These are phyloP conservation scores for Huntiella abstrusa DNA, from an alignment of 2,329 filamentous ascomycete genomes.

Conservation along the genomic window DNA sequence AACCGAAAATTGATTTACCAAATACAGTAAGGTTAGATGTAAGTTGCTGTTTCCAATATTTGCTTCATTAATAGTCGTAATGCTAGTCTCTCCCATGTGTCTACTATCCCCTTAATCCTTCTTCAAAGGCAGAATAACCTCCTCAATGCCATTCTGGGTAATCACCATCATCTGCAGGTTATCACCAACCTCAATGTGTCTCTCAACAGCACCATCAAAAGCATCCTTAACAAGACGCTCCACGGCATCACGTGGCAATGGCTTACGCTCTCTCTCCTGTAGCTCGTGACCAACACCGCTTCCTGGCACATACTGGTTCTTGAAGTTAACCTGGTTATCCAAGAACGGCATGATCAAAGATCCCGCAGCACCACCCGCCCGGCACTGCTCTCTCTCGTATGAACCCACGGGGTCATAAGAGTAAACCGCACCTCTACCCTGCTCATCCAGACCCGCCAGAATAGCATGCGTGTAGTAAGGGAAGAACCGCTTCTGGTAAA, in stretches of 20 bases:
- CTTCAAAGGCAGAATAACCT: conserved; percentile 72
- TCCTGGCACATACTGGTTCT: conserved; percentile 88
- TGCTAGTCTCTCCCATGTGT: too few species aligned
- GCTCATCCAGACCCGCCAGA: conserved; percentile 80
- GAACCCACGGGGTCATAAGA: conserved; percentile 95
- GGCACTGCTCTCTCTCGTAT: conserved; percentile 92
- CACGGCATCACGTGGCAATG: conserved; percentile 53
- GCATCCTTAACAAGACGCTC: conserved; percentile 88
- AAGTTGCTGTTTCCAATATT: background rate
- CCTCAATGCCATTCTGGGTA: conserved; percentile 72
- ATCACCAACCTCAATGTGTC: conserved; percentile 98
- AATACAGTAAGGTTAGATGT: background rate
- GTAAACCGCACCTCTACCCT: conserved; percentile 86
- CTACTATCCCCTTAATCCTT: conserved; percentile 46
- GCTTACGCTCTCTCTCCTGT: conserved; percentile 49
- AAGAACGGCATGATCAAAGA: conserved; percentile 98
- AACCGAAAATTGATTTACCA: background rate
- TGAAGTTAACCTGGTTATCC: conserved; percentile 99
- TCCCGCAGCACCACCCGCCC: conserved; percentile 77
- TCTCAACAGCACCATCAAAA: conserved; percentile 93
- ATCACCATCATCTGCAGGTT: conserved; percentile 89
- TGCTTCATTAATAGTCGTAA: conserved; percentile 6
- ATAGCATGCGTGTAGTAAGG: conserved; percentile 96
- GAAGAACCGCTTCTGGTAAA: conserved; percentile 97
- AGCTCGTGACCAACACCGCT: conserved; percentile 70